A percentile compares a stretch with the other conserved stretches of the same genome.
These are phyloP conservation scores for Panellus pusillus DNA, from an alignment of 768 basidiomycete genomes.

Conservation along the genomic window DNA sequence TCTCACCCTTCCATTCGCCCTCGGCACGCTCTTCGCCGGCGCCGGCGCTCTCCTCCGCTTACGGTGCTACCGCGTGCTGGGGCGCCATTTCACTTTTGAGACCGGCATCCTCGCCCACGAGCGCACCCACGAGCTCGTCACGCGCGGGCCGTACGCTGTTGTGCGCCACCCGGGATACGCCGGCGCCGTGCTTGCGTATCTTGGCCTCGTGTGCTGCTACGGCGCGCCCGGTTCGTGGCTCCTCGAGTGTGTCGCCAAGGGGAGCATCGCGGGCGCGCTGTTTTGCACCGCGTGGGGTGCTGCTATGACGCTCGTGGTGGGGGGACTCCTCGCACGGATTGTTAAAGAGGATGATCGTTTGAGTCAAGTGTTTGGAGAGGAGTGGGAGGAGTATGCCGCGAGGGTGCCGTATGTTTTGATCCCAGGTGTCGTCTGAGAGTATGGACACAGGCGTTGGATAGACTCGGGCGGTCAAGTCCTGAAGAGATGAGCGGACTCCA, in stretches of 20 bases:
- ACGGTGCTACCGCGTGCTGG: conserved; percentile 19
- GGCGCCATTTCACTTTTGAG: conserved; percentile 30
- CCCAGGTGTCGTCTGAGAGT: neutral
- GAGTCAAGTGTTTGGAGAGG: conserved; percentile 1
- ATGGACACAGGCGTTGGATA: no score
- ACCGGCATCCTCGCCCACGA: conserved; percentile 18
- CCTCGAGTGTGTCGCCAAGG: conserved; percentile 10
- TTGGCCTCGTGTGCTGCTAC: conserved; percentile 5
- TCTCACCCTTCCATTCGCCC: neutral
- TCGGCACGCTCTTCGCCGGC: neutral
- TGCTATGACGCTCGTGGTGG: conserved; percentile 4
- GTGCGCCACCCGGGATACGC: conserved; percentile 31
- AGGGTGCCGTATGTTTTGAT: conserved; percentile 7
- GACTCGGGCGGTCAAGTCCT: no score
- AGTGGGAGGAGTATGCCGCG: conserved; percentile 1
- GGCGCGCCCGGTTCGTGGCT: conserved; percentile 15
- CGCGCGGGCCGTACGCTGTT: conserved; percentile 26
- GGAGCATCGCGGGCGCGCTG: neutral
- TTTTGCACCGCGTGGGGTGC: neutral
- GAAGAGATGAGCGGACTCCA: no score
- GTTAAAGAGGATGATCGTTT: conserved; percentile 8
- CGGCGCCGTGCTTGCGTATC: conserved; percentile 9
- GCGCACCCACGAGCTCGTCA: conserved; percentile 27
- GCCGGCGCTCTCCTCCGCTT: conserved; percentile 7
- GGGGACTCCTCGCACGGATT: conserved; percentile 8